phyloP scores from a whole-genome alignment of 2,329 filamentous ascomycete genomes.

The Metarhizium sp. region DNA sequence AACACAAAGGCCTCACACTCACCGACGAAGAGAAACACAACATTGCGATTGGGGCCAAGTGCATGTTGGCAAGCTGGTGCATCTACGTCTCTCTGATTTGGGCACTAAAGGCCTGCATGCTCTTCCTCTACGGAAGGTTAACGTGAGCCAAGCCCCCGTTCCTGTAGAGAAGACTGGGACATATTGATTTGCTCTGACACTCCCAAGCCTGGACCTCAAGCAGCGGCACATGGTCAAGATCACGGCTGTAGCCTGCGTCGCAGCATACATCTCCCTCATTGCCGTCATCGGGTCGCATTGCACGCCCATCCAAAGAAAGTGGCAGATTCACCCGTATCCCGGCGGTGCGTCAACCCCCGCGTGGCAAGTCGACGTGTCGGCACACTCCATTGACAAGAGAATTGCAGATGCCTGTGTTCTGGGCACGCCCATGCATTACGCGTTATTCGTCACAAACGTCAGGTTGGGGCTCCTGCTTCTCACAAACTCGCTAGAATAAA shows the following conservation, averaged over 20 bases:
- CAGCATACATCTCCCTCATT: slow-evolving; percentile 24
- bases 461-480: background rate
- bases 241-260: slow-evolving; percentile 18
- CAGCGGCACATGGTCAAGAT: slow-evolving; percentile 28
- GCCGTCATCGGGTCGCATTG: slow-evolving; percentile 26
- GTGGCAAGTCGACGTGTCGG: slow-evolving; percentile 23
- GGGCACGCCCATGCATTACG: background rate
- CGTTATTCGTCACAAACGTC: background rate
- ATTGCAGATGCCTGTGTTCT: background rate
- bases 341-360: slow-evolving; percentile 23
- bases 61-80: slow-evolving; percentile 27
- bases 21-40: slow-evolving; percentile 17
- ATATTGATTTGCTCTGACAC: no score
- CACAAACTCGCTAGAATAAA: no score
- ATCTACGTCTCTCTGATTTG: slow-evolving; percentile 33
- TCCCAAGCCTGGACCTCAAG: slow-evolving; percentile 22
- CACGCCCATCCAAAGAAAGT: slow-evolving; percentile 26
- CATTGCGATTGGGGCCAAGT: slow-evolving; percentile 24
- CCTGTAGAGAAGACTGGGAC: no score
- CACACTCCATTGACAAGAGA: slow-evolving; percentile 1
- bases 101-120: slow-evolving; percentile 31
- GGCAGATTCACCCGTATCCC: slow-evolving; percentile 31
- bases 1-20: slow-evolving; percentile 21
- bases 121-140: slow-evolving; percentile 33
- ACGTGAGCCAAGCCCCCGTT: slow-evolving; percentile 20